Conservation (phyloP, 2,329 filamentous ascomycete genomes). For the Ophiocordyceps camponoti-rufipedis region DNA sequence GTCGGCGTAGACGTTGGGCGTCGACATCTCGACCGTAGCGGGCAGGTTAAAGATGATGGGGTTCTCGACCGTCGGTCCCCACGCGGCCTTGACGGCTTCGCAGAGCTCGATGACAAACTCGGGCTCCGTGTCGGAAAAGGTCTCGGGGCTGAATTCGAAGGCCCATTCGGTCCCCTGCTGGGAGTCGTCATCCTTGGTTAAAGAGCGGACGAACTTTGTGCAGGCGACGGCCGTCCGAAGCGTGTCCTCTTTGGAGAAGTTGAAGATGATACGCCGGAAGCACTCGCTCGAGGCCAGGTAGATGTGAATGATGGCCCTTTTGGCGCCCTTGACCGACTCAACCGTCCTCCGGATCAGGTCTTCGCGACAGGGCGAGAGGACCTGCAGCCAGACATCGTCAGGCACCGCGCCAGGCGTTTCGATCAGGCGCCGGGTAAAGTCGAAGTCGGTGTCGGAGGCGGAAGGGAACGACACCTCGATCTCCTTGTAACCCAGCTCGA, state of each 20-base stretch:
- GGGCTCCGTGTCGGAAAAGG: constrained; percentile 76
- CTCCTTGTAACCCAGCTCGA: constrained; percentile 87
- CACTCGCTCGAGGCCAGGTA: constrained; percentile 94
- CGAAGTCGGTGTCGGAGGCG: constrained; percentile 86
- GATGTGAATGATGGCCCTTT: constrained; percentile 88
- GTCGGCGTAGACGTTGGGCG: constrained; percentile 90
- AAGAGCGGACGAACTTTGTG: constrained; percentile 67
- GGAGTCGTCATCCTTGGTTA: constrained; percentile 63
- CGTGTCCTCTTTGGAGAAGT: constrained; percentile 66
- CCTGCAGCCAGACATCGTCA: constrained; percentile 82
- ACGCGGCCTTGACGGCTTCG: constrained; percentile 84
- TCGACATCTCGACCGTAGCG: constrained; percentile 87
- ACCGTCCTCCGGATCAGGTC: constrained; percentile 84
- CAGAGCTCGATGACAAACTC: constrained; percentile 74
- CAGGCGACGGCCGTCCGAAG: constrained; percentile 71
- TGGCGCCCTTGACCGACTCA: constrained; percentile 71
- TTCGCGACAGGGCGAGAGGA: constrained; percentile 78
- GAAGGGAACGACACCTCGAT: constrained; percentile 95
- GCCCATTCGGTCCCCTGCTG: constrained; percentile 46
- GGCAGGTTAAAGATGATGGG: constrained; percentile 95
- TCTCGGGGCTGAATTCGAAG: constrained; percentile 73
- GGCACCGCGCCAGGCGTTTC: constrained; percentile 70
- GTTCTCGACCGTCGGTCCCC: constrained; percentile 62
- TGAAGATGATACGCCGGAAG: constrained; percentile 83
- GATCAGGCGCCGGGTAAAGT: constrained; percentile 77